Conservation (phyloP, 345 rosid genomes). For the Bruguiera gymnorhiza region DNA sequence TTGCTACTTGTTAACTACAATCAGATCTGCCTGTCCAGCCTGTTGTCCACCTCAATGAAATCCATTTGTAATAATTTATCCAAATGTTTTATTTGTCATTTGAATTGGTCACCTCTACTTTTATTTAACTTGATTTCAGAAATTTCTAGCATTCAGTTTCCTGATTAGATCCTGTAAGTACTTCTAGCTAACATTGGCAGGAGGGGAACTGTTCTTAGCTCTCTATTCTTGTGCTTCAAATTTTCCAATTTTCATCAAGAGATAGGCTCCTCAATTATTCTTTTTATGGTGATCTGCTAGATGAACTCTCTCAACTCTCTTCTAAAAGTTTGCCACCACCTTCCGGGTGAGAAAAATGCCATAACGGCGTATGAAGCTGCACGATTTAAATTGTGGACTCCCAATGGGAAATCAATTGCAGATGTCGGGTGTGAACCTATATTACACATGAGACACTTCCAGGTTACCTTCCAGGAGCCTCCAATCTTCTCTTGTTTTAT, state of each 20-base stretch:
- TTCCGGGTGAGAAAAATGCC: constrained; percentile 52
- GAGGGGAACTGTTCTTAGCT: neutral
- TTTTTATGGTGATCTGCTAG: constrained; percentile 46
- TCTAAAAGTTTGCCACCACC: constrained; percentile 60
- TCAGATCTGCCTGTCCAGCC: neutral
- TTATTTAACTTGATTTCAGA: too few relatives aligned
- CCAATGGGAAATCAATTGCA: constrained; percentile 81
- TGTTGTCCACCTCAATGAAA: neutral
- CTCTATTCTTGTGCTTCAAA: neutral
- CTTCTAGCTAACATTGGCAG: too few relatives aligned
- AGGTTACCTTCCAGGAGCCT: constrained; percentile 37
- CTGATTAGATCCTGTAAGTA: too few relatives aligned
- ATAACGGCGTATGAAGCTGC: constrained; percentile 59
- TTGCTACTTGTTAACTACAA: neutral
- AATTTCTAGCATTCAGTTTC: too few relatives aligned
- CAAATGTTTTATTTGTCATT: too few relatives aligned
- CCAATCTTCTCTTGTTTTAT: neutral
- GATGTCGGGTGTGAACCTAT: constrained; percentile 97
- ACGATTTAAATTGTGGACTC: constrained; percentile 59
- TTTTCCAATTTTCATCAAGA: neutral
- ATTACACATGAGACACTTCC: constrained; percentile 97
- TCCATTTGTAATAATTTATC: neutral
- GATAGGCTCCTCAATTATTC: constrained; percentile 9
- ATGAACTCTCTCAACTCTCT: constrained; percentile 89
- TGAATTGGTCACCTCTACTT: too few relatives aligned